Percentiles rank a stretch among this genome's conserved stretches.
Conservation (phyloP, 1,284 basidiomycete genomes). For the Ganoderma lucidum region DNA sequence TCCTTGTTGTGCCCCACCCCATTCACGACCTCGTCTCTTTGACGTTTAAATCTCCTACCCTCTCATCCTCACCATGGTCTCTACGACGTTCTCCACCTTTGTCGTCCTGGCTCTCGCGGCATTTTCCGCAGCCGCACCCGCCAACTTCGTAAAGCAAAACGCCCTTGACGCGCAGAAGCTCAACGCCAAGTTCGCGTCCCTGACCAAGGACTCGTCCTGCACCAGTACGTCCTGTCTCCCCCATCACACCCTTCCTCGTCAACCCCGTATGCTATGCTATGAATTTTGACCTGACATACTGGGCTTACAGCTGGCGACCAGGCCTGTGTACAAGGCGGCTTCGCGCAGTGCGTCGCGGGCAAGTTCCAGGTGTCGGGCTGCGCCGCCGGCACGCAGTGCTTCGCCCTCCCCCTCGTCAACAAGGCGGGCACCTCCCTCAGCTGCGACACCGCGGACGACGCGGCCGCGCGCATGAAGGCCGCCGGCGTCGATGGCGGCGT, state of each 20-base stretch:
- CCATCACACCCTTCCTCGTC: neutral
- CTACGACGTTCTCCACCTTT: slow-evolving; percentile 27
- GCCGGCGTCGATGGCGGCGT: slow-evolving; percentile 56
- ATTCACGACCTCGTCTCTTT: slow-evolving; percentile 4
- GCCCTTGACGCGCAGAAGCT: slow-evolving; percentile 58
- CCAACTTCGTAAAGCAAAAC: slow-evolving; percentile 51
- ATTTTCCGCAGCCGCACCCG: slow-evolving; percentile 29
- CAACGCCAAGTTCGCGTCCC: slow-evolving; percentile 56
- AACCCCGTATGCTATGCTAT: neutral
- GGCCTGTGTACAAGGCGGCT: slow-evolving; percentile 44
- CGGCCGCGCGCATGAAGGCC: slow-evolving; percentile 56
- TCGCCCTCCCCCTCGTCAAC: slow-evolving; percentile 68
- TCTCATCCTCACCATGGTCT: slow-evolving; percentile 24
- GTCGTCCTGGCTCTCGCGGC: slow-evolving; percentile 29
- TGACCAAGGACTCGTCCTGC: slow-evolving; percentile 51
- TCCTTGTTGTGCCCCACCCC: slow-evolving; percentile 9
- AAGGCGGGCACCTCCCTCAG: slow-evolving; percentile 61
- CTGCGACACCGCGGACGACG: slow-evolving; percentile 61
- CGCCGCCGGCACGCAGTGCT: slow-evolving; percentile 50
- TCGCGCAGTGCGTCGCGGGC: slow-evolving; percentile 54
- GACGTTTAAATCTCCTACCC: neutral
- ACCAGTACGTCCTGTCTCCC: slow-evolving; percentile 34
- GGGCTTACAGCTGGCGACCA: slow-evolving; percentile 47
- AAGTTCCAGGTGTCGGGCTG: slow-evolving; percentile 55
- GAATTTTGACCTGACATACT: too few species aligned